Evolutionary conservation across 371 early-diverging fungal species (phyloP).

Genomic region (Cokeromyces recurvatus): DNA sequence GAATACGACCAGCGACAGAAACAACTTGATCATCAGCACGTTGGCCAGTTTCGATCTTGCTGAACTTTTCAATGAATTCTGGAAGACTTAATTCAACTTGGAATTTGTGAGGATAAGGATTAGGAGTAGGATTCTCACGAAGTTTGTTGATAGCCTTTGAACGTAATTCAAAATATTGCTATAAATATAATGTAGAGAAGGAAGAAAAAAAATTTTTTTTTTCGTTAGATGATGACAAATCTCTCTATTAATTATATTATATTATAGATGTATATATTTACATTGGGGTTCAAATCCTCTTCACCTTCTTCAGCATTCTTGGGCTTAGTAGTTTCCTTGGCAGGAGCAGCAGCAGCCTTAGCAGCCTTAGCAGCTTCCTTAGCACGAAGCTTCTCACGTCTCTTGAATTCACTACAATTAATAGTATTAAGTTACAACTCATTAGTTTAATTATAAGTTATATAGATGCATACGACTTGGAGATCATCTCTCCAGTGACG

Average conservation of each 20-base stretch:
- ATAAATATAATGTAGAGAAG: too few relatives aligned
- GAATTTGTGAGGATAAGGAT: slow-evolving; percentile 98
- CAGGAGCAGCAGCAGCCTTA: slow-evolving; percentile 62
- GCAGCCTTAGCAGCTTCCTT: slow-evolving; percentile 79
- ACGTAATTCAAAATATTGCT: slow-evolving; percentile 97
- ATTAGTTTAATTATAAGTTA: neutral
- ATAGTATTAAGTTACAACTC: neutral
- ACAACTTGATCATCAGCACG: slow-evolving; percentile 66
- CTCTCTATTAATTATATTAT: too few relatives aligned
- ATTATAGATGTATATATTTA: too few relatives aligned
- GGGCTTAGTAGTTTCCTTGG: slow-evolving; percentile 51
- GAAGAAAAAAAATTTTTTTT: too few relatives aligned
- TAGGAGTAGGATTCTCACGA: slow-evolving; percentile 71
- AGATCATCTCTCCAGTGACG: slow-evolving; percentile 92
- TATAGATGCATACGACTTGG: slow-evolving; percentile 73
- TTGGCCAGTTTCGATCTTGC: slow-evolving; percentile 66
- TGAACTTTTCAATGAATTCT: slow-evolving; percentile 84
- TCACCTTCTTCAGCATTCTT: slow-evolving; percentile 70
- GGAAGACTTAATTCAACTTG: slow-evolving; percentile 81
- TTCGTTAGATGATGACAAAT: too few relatives aligned
- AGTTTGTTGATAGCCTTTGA: slow-evolving; percentile 79
- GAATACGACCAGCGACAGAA: slow-evolving; percentile 84
- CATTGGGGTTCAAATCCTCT: slow-evolving; percentile 84
- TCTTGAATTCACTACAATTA: slow-evolving; percentile 82
- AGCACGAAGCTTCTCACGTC: slow-evolving; percentile 84